A percentile compares a stretch with the other conserved stretches of the same genome.
Conservation (phyloP, 2,329 filamentous ascomycete species). For the Exophiala viscosa region DNA sequence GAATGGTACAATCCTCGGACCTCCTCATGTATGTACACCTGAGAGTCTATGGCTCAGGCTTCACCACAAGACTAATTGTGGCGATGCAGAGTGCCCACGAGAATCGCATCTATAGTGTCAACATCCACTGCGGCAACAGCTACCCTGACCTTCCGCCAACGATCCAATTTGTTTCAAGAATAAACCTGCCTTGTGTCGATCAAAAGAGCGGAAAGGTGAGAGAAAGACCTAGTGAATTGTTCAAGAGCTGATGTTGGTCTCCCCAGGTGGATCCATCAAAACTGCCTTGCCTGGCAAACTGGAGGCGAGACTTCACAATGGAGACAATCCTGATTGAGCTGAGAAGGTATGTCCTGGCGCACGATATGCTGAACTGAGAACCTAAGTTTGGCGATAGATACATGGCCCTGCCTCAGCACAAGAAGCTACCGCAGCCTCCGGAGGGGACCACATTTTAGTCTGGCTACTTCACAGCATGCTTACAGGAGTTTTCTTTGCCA, state of each 20-base stretch:
- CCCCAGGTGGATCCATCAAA: conserved; percentile 73
- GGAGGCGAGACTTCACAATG: conserved; percentile 93
- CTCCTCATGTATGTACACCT: conserved; percentile 72
- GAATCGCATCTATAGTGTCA: conserved; percentile 97
- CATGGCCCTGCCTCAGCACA: conserved; percentile 87
- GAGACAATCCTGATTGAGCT: conserved; percentile 88
- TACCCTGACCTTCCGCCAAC: conserved; percentile 88
- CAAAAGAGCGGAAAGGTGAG: conserved; percentile 67
- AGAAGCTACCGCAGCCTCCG: conserved; percentile 90
- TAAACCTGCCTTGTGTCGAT: conserved; percentile 96
- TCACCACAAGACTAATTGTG: conserved; percentile 2
- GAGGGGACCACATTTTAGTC: conserved; percentile 65
- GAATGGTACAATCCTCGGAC: conserved; percentile 96
- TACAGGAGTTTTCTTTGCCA: conserved; percentile 11
- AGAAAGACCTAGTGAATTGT: background rate
- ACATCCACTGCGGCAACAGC: conserved; percentile 85
- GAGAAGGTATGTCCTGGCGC: conserved; percentile 56
- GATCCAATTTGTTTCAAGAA: conserved; percentile 87
- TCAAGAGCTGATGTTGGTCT: background rate
- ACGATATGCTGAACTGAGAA: conserved; percentile 16
- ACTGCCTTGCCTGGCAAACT: conserved; percentile 79
- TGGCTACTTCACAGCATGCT: conserved; percentile 17
- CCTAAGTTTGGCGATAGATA: conserved; percentile 56
- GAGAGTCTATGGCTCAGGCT: background rate
- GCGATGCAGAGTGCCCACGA: conserved; percentile 79